Evolutionary conservation across 768 basidiomycete species (phyloP), one percentile per base, ranked within the genome.

Genomic region (Mycena kentingensis): DNA sequence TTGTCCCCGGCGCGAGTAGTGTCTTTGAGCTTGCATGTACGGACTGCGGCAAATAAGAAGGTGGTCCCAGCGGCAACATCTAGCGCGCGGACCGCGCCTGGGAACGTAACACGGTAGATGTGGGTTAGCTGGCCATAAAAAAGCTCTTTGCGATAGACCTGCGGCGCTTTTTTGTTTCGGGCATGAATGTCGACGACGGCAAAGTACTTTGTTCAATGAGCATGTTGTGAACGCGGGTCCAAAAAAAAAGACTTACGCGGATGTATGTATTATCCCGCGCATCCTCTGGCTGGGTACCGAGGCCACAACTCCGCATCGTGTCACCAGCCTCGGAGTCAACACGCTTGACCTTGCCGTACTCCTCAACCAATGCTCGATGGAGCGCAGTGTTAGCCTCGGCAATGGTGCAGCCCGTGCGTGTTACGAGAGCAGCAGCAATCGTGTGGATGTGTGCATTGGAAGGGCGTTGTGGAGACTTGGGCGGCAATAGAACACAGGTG

Each of bases 51-150:
- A 4, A 70, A 44, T 16, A 70, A 56, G 16, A 70, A 24, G 0
- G 55, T 60, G 29, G 49, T 49, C 24, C 57, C 38, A 18, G 36
- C 39, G 2, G 8, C 10, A 25, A 59, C 41, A 21, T 43, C 24
- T 24, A 46, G 46, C 8, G 18, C 19, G 15, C 44, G 28, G 43
- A 16, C n/a, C 11, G 46, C 15, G 18, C 27, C 10, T 10, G 29
- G 24, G 29, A 66, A 55, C n/a, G 52, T 43, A 29, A 71, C 29
- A 1, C 63, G 49, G 35, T 64, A 63, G 15, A 73, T 61, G 34
- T 64, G 57, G 34, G 65, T 54, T 1, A 73, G 64, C 41, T 68
- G 67, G 2, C 72, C 70, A 58, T 66, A 75, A 39, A 70, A 72
- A 13, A 61, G 54, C 19, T 61, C 31, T 1, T 43, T 38, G 18